phyloP scores from a whole-genome alignment of 352 stramenopile species.

The Phytopythium ostracodes region DNA sequence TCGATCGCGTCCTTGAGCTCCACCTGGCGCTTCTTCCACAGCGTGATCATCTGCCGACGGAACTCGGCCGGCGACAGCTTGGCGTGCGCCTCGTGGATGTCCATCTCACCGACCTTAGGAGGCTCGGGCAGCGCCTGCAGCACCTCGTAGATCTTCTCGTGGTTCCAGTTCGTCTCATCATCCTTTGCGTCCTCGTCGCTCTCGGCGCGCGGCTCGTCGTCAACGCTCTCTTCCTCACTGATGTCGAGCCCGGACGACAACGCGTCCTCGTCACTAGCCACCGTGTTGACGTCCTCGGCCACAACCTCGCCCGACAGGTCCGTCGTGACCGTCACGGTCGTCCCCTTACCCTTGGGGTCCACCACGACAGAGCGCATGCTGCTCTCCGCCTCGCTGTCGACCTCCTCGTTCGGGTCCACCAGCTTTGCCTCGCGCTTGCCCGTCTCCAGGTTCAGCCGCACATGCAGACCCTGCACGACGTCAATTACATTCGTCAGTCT shows the following conservation, averaged over 20 bases:
- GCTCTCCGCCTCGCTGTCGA: slow-evolving; percentile 16
- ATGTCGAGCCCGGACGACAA: slow-evolving; percentile 13
- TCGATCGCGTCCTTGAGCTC: slow-evolving; percentile 77
- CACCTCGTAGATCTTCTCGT: slow-evolving; percentile 86
- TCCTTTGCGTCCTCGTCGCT: background rate
- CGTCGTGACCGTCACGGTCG: slow-evolving; percentile 51
- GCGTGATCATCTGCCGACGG: slow-evolving; percentile 58
- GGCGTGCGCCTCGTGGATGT: slow-evolving; percentile 67
- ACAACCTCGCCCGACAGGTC: slow-evolving; percentile 51
- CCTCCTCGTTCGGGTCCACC: slow-evolving; percentile 37
- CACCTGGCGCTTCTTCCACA: slow-evolving; percentile 81
- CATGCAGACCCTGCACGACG: slow-evolving; percentile 65
- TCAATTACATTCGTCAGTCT: slow-evolving; percentile 7
- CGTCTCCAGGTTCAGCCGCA: slow-evolving; percentile 79
- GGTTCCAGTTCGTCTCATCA: slow-evolving; percentile 73
- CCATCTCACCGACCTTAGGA: slow-evolving; percentile 66
- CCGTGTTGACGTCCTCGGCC: slow-evolving; percentile 7
- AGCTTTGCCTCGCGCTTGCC: slow-evolving; percentile 83
- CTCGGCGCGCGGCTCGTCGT: background rate
- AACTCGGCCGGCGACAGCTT: slow-evolving; percentile 73
- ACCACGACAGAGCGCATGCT: slow-evolving; percentile 31
- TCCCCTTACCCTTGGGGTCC: slow-evolving; percentile 21
- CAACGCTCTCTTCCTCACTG: slow-evolving; percentile 4
- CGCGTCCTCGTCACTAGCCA: slow-evolving; percentile 14
- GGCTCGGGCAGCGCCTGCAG: slow-evolving; percentile 73